Evolutionary conservation across 1,284 basidiomycete species (phyloP), one percentile per base, ranked within the genome.

Genomic region (Cutaneotrichosporon cavernicola): DNA sequence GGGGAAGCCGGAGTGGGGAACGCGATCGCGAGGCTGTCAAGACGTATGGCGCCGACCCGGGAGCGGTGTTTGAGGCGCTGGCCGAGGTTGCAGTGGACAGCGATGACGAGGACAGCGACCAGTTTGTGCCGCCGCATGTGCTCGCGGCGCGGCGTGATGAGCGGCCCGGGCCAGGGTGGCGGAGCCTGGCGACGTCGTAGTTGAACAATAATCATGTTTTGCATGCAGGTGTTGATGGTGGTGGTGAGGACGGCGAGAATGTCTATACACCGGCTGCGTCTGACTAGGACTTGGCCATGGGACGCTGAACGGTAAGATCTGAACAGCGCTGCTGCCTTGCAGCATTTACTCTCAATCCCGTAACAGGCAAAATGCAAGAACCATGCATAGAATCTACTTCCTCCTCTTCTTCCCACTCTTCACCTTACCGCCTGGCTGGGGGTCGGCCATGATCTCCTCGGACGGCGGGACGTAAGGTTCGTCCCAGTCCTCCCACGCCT

Each of bases 111-210:
- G 67, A 63, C 5, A 66, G 62, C 11, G 70, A 68, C 18, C 49
- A n/a, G 16, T 79, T 79, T 63, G 68, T 77, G 22, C 77, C 77
- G 31, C 77, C 77, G 5, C 77, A 79, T 65, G 71, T 77, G 1
- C 58, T 76, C 30, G 73, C 73, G 5, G 66, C 69, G 62, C 67
- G 70, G 56, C 61, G 65, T 8, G 70, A 69, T 21, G 58, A 51
- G 21, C 70, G 63, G 36, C 58, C 70, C 40, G 53, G 65, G 51
- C 69, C 72, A 11, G 77, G 76, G 14, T 78, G 77, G 77, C 67
- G 75, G 57, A 74, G 72, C 60, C 56, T 64, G 1, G 65, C 63
- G 18, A 56, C 52, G 26, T 62, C 51, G 22, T n/a, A 26, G 26
- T 36, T 36, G 34, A 36, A 36, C 11, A 26, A 5, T 16, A 38